These are phyloP conservation scores for Colletotrichum tropicicola DNA, from an alignment of 2,329 filamentous ascomycete species.

Conservation along the genomic window DNA sequence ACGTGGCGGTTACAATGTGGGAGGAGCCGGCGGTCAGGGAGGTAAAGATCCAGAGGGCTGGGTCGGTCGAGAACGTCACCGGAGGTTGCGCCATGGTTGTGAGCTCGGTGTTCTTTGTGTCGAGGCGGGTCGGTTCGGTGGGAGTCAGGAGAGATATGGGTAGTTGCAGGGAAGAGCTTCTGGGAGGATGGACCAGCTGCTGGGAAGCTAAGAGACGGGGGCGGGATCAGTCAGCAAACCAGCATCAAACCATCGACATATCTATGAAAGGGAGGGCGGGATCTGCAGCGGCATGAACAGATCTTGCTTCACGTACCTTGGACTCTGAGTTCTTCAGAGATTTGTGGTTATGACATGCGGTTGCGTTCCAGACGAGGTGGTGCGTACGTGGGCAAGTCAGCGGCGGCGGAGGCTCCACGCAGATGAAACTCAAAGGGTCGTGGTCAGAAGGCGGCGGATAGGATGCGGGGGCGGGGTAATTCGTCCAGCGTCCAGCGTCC, in stretches of 20 bases:
- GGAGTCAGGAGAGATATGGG: constrained; percentile 2
- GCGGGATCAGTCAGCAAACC: constrained; percentile 11
- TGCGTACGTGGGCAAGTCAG: constrained; percentile 15
- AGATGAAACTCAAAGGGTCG: constrained; percentile 30
- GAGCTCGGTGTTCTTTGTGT: constrained; percentile 5
- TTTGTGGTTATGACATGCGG: constrained; percentile 15
- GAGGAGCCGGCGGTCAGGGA: constrained; percentile 95
- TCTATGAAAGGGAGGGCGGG: not conserved
- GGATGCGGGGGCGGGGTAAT: constrained; percentile 15
- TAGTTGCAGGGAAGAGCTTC: constrained; percentile 27
- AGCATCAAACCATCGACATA: not conserved
- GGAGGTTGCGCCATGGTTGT: constrained; percentile 31
- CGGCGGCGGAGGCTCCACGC: constrained; percentile 19
- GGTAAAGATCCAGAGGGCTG: constrained; percentile 91
- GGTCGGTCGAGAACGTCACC: constrained; percentile 65
- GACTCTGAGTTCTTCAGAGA: constrained; percentile 5
- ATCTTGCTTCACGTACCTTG: constrained; percentile 16
- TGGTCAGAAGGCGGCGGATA: not conserved
- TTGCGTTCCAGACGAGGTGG: constrained; percentile 19
- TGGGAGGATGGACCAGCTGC: constrained; percentile 11
- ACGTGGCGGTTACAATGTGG: constrained; percentile 95
- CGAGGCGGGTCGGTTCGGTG: not conserved
- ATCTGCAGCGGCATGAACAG: constrained; percentile 7
- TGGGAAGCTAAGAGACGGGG: constrained; percentile 16
- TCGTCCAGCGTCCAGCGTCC: not conserved